Evolutionary conservation across 768 basidiomycete species (phyloP), one percentile per base, ranked within the genome.

Genomic region (Rhizopogon salebrosus): DNA sequence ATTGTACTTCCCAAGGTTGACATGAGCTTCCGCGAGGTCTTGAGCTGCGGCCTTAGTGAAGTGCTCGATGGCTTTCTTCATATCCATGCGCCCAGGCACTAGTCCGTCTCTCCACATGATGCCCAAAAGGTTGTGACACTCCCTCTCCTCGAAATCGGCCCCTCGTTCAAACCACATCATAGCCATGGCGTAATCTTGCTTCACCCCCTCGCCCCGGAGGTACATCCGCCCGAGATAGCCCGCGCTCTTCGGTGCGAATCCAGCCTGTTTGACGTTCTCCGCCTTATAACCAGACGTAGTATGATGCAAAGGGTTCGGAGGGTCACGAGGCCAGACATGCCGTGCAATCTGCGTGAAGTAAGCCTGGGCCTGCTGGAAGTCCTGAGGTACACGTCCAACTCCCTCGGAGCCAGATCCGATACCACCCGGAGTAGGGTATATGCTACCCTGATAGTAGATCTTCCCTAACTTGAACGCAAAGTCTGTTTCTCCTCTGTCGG

Each of bases 151-250:
- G 62, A 85, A 80, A 39, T 81, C 80, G 11, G 78, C 82, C 1
- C 91, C 95, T 49, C 97, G 79, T 60, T 93, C 90, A 60, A 95
- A 95, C 97, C 97, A 99, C 74, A 95, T 80, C 72, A 85, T 92
- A 8, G 92, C 95, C 56, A 80, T 68, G 24, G 77, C 74, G 18
- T 80, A 78, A 66, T 98, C 90, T 54, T 77, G 75, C 60, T 86
- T 87, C 22, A 91, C 83, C 6, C 95, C 95, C 65, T 98, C 97
- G 0, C 97, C 95, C 35, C 97, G 77, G 29, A 99, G 68, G 60
- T 88, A 89, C 94, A 99, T 98, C 53, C 92, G 80, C 0, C 95
- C 97, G 6, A 98, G 67, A 69, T 91, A 98, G 3, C 81, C 91
- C 6, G 94, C 93, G 48, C 91, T 87, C 2, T 84, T 79, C 4